Evolutionary conservation across 148 eudicot species (phyloP).

Genomic region (Rhododendron ovatum): DNA sequence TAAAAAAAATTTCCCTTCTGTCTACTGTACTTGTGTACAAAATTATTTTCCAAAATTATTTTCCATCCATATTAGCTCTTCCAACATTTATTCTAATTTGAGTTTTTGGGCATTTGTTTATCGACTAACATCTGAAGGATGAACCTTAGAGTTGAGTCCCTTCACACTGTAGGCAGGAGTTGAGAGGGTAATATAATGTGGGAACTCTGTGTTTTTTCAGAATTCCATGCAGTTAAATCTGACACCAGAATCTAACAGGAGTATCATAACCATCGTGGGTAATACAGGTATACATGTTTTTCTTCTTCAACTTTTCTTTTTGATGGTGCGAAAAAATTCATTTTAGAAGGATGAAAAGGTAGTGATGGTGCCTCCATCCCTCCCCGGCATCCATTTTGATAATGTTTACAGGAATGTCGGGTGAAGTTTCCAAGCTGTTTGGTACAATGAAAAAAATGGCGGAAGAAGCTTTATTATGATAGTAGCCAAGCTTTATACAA

Average conservation of each 20-base stretch:
- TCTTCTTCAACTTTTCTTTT: not conserved
- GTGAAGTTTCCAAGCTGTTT: not conserved
- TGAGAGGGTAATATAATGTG: not conserved
- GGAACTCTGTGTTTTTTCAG: slow-evolving; percentile 24
- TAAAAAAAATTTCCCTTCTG: not conserved
- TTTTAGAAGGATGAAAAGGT: not conserved
- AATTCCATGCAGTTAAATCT: slow-evolving; percentile 52
- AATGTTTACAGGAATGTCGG: not conserved
- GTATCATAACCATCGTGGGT: slow-evolving; percentile 61
- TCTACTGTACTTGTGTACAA: not conserved
- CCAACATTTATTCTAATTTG: not conserved
- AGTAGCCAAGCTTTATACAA: not conserved
- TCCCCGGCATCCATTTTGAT: not conserved
- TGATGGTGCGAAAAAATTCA: not conserved
- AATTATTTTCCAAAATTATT: not conserved
- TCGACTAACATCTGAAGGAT: not conserved
- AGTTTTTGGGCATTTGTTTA: not conserved
- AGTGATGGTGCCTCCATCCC: not conserved
- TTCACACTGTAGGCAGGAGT: not conserved
- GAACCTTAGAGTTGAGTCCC: not conserved
- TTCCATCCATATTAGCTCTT: not conserved
- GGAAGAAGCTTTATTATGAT: not conserved
- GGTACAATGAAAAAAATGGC: not conserved
- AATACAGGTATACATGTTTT: slow-evolving; percentile 49
- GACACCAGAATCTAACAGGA: slow-evolving; percentile 36